Base-by-base conservation (phyloP, 108 stramenopile species). In the Nitzschia sp. region DNA sequence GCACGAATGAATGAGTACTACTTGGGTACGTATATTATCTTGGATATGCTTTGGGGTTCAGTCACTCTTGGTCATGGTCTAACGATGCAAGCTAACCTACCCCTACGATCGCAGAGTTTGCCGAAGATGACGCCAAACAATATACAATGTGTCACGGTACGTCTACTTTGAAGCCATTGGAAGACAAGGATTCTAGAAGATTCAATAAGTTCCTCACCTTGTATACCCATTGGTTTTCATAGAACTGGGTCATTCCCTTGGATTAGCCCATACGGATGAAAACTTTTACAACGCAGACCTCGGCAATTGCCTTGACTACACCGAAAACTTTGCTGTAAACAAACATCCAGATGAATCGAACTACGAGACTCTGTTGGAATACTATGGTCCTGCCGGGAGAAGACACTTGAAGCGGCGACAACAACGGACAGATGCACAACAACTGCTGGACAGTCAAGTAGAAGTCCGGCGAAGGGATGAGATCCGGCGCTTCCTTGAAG, bases 251-350 rank as follows among this genome's bases (percentile, higher is more conserved):
- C 83, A 86, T 53, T 71, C 85, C 21, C 57, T 91, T 54, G 90
- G 90, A 43, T 69, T 91, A 48, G 73, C 75, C 10, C 90, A 91
- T 46, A 80, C 71, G 0, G 90, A 91, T 54, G 90, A 91, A 67
- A 77, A 82, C 44, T 88, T 88, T 63, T 51, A 75, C 24, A 91
- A 91, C 58, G 17, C 20, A 14, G 90, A 91, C 62, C 65, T 87
- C 25, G 86, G 87, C 2, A 88, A 85, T 66, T 91, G 90, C 46
- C 85, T 91, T 84, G 81, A 90, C 61, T 90, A 90, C 57, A 90
- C 89, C 0, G 73, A 82, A 22, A 74, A 72, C 26, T 80, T 85
- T 12, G 60, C 72, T 20, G 77, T 74, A 12, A 90, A 88, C 69
- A 73, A 78, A 63, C 68, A 66, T 55, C 89, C 89, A 0, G 83